Evolutionary conservation across 371 early-diverging fungal species (phyloP).

Genomic region (Rhizoclosmatium hyalinum): DNA sequence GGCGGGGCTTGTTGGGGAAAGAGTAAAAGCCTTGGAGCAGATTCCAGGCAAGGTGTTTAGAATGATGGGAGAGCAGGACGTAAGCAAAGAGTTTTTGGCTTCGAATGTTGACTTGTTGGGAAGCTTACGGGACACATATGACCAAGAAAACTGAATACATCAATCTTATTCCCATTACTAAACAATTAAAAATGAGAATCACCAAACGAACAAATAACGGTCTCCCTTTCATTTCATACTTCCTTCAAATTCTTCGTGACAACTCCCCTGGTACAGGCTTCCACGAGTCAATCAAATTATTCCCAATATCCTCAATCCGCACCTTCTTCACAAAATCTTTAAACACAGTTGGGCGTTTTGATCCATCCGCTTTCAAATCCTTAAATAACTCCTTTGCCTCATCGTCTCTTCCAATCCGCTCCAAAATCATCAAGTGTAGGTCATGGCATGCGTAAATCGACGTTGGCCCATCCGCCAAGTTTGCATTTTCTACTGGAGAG

Average conservation of each 20-base stretch:
- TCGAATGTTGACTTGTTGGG: slow-evolving; percentile 24
- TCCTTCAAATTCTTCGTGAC: slow-evolving; percentile 17
- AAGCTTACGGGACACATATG: slow-evolving; percentile 29
- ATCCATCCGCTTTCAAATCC: slow-evolving; percentile 28
- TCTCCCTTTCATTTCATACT: neutral
- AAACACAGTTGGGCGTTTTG: slow-evolving; percentile 12
- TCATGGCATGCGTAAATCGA: slow-evolving; percentile 35
- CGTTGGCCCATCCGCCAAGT: slow-evolving; percentile 9
- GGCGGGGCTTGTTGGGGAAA: neutral
- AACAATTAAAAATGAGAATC: neutral
- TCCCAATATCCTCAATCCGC: slow-evolving; percentile 30
- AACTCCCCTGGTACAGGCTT: slow-evolving; percentile 23
- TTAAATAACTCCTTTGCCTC: slow-evolving; percentile 30
- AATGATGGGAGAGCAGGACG: slow-evolving; percentile 29
- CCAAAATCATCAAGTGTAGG: slow-evolving; percentile 30
- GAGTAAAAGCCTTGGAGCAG: neutral
- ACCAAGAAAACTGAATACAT: neutral
- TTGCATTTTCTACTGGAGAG: neutral
- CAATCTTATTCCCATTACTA: neutral
- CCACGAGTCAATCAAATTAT: slow-evolving; percentile 31
- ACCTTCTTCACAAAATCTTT: slow-evolving; percentile 32
- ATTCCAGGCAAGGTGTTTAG: slow-evolving; percentile 29
- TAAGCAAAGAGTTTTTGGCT: slow-evolving; percentile 28
- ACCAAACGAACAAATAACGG: neutral
- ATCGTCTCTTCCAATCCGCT: neutral